Base-by-base conservation (phyloP, 352 stramenopile genomes). In the Pythium oligandrum region DNA sequence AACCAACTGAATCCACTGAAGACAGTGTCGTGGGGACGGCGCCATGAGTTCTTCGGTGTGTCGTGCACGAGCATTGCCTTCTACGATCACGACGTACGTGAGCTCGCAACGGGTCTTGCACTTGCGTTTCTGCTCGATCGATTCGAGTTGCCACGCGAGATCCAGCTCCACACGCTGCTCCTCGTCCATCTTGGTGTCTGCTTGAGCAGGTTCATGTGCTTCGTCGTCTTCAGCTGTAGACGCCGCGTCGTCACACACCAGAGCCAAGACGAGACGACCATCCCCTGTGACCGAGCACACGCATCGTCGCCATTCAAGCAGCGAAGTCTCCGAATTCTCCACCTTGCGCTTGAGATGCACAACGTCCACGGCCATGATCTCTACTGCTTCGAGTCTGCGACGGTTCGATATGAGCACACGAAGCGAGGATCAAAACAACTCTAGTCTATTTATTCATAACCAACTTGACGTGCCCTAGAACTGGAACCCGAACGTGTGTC, bases 241-340 rank as follows among this genome's bases (percentile, higher is more conserved):
- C 17, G 17, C 17, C 17, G 17, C 17, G 17, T 66, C 59, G 11
- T 58, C 53, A 26, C 56, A 42, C 4, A 53, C 55, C 47, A 77
- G 64, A 39, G 58, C 58, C 26, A 88, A 44, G 35, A 79, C 48
- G 40, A 85, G 49, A 4, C 53, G 63, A 2, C 60, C 55, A 5
- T 76, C 62, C 30, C 52, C 50, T 4, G 63, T 70, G 50, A 86
- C 34, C n/a, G 63, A 51, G 48, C 80, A 88, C 10, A 44, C 57
- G 44, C 75, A 88, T 43, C 64, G 69, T 4, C 66, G 64, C 77
- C 80, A 88, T 58, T 90, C 80, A 55, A 88, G 77, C 44, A 90
- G 55, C 5, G 86, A 73, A 8, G 75, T 83, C 51, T 75, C 64
- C 7, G 64, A 50, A 51, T 65, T 90, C n/a, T 56, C 63, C 40